Evolutionary conservation across 2,329 filamentous ascomycete genomes (phyloP).

Genomic region (Aciculosporium take): DNA sequence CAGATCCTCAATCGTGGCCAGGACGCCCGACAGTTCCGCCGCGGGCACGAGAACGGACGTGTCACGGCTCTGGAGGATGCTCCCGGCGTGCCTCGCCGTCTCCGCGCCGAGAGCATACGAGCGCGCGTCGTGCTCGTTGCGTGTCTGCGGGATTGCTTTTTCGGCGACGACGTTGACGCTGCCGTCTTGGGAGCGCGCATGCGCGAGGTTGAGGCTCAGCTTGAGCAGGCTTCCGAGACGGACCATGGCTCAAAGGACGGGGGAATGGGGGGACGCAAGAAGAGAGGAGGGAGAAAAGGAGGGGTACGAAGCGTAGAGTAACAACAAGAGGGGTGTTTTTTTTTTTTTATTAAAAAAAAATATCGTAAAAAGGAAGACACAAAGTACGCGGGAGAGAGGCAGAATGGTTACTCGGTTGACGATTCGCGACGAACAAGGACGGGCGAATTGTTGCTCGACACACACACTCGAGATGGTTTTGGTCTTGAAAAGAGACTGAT

Average conservation of each 20-base stretch:
- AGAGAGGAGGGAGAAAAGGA: neutral
- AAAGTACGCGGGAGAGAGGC: too few relatives aligned
- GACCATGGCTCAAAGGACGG: constrained; percentile 9
- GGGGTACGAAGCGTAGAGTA: neutral
- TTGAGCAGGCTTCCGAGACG: constrained; percentile 7
- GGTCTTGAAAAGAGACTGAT: too few relatives aligned
- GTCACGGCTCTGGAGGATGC: constrained; percentile 14
- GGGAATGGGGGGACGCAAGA: neutral
- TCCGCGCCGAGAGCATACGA: constrained; percentile 7
- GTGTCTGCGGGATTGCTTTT: neutral
- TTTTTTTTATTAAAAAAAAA: neutral
- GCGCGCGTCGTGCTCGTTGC: neutral
- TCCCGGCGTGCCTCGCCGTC: constrained; percentile 9
- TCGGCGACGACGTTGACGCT: neutral
- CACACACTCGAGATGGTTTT: too few relatives aligned
- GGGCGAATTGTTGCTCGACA: too few relatives aligned
- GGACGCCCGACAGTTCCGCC: constrained; percentile 13
- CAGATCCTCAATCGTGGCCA: constrained; percentile 15
- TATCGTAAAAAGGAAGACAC: neutral
- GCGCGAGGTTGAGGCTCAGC: constrained; percentile 5
- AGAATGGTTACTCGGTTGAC: too few relatives aligned
- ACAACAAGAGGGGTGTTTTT: too few relatives aligned
- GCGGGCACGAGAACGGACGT: constrained; percentile 14
- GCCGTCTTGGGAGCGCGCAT: neutral
- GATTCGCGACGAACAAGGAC: too few relatives aligned